phyloP scores from a whole-genome alignment of 495 filamentous ascomycete species.

The Sordaria brevicollis region DNA sequence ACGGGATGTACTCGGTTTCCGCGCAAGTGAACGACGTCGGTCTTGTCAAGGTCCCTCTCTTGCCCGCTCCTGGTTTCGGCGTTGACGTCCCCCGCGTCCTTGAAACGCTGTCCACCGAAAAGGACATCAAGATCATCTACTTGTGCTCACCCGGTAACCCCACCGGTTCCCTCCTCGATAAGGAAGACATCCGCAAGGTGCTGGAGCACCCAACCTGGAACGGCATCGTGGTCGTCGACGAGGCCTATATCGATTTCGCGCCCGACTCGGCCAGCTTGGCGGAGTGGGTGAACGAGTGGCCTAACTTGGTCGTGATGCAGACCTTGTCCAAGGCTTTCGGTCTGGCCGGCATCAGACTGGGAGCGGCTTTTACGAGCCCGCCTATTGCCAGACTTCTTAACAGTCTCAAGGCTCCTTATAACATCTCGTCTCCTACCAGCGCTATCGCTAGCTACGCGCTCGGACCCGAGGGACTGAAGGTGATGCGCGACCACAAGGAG shows the following conservation, averaged over 20 bases:
- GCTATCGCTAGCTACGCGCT: slow-evolving; percentile 70
- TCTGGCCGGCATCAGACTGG: slow-evolving; percentile 79
- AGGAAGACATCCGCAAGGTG: slow-evolving; percentile 61
- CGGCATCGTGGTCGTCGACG: slow-evolving; percentile 84
- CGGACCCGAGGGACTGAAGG: slow-evolving; percentile 47
- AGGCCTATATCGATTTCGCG: slow-evolving; percentile 95
- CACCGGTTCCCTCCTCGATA: slow-evolving; percentile 66
- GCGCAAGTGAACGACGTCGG: slow-evolving; percentile 86
- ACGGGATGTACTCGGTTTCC: slow-evolving; percentile 95
- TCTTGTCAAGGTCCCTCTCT: slow-evolving; percentile 75
- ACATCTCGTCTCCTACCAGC: slow-evolving; percentile 76
- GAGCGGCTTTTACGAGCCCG: slow-evolving; percentile 50
- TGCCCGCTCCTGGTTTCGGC: slow-evolving; percentile 48
- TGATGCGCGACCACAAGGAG: slow-evolving; percentile 58
- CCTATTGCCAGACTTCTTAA: slow-evolving; percentile 65
- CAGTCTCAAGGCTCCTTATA: slow-evolving; percentile 90
- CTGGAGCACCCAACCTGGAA: slow-evolving; percentile 91
- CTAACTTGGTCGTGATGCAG: slow-evolving; percentile 98
- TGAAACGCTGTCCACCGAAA: slow-evolving; percentile 48
- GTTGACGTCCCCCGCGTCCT: slow-evolving; percentile 62
- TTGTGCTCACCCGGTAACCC: slow-evolving; percentile 94
- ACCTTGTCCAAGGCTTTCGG: slow-evolving; percentile 95
- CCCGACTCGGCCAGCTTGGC: slow-evolving; percentile 69
- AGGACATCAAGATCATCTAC: slow-evolving; percentile 75
- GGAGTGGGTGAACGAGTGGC: slow-evolving; percentile 87